Evolutionary conservation across 192 early-diverging fungal genomes (phyloP).

Genomic region (Gamsiella multidivaricata): DNA sequence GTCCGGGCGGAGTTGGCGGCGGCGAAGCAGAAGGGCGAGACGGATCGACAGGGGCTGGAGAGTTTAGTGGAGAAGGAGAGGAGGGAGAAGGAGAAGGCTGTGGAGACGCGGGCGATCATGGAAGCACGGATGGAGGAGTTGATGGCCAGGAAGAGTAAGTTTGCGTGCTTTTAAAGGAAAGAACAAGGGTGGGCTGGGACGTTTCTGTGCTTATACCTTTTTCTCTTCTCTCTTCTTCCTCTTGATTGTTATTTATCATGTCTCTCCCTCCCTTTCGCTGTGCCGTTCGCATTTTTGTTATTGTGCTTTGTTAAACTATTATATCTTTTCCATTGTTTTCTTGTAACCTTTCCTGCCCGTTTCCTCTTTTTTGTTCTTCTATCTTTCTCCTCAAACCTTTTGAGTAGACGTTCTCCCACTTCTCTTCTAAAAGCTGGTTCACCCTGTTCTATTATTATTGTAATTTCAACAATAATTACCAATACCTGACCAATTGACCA

Average conservation of each 20-base stretch:
- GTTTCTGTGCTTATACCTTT: background rate
- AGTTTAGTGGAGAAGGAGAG: conserved; percentile 54
- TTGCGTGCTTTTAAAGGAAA: conserved; percentile 64
- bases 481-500: too few relatives aligned
- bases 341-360: too few relatives aligned
- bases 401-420: too few relatives aligned
- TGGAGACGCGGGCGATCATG: conserved; percentile 57
- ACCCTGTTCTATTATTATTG: too few relatives aligned
- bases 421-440: too few relatives aligned
- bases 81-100: conserved; percentile 61
- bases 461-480: too few relatives aligned
- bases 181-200: background rate
- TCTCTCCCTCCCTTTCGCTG: too few relatives aligned
- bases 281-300: too few relatives aligned
- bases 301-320: too few relatives aligned
- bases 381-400: too few relatives aligned
- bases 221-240: conserved; percentile 1
- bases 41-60: conserved; percentile 56
- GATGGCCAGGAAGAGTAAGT: conserved; percentile 65
- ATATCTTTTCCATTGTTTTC: background rate
- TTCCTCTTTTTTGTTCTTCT: too few relatives aligned
- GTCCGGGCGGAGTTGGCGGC: conserved; percentile 52
- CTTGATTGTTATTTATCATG: too few relatives aligned
- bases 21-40: conserved; percentile 46
- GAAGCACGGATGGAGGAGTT: conserved; percentile 67